These are phyloP conservation scores for Globisporangium sylvaticum DNA, from an alignment of 352 stramenopile genomes.

Conservation along the genomic window DNA sequence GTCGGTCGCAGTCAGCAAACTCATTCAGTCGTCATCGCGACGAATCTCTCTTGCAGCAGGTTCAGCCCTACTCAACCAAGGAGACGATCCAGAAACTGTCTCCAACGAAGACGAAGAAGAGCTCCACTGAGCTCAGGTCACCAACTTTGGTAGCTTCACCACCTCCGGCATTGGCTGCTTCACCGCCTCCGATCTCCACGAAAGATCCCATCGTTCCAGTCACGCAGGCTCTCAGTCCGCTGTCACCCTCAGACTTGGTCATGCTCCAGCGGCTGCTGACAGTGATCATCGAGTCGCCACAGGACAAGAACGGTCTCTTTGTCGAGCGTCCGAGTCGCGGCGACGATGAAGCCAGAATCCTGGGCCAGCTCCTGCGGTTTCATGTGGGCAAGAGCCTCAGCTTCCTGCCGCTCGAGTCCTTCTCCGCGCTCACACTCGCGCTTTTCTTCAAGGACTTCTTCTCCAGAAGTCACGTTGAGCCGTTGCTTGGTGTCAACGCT, in stretches of 20 bases:
- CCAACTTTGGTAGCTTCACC: neutral
- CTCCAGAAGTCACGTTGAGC: neutral
- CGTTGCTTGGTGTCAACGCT: neutral
- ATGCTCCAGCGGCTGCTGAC: constrained; percentile 10
- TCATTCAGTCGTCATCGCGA: neutral
- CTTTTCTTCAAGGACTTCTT: constrained; percentile 1
- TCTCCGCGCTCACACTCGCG: constrained; percentile 10
- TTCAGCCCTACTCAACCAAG: neutral
- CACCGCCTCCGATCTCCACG: neutral
- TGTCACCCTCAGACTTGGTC: neutral
- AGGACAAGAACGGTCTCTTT: constrained; percentile 14
- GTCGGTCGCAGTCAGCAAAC: neutral
- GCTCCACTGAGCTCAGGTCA: neutral
- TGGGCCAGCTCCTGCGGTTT: constrained; percentile 8
- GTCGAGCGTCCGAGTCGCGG: neutral
- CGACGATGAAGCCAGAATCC: constrained; percentile 1
- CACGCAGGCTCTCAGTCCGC: neutral
- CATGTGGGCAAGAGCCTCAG: constrained; percentile 5
- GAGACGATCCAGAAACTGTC: neutral
- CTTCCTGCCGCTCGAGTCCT: constrained; percentile 17
- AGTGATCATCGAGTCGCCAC: constrained; percentile 10
- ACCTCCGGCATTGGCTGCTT: too few species aligned
- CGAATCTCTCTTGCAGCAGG: neutral
- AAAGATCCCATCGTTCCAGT: neutral
- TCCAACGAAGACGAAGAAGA: neutral